Percentiles rank a stretch among this genome's conserved stretches.
These are phyloP conservation scores for Venturia aucupariae DNA, from an alignment of 2,329 filamentous ascomycete species.

Conservation along the genomic window DNA sequence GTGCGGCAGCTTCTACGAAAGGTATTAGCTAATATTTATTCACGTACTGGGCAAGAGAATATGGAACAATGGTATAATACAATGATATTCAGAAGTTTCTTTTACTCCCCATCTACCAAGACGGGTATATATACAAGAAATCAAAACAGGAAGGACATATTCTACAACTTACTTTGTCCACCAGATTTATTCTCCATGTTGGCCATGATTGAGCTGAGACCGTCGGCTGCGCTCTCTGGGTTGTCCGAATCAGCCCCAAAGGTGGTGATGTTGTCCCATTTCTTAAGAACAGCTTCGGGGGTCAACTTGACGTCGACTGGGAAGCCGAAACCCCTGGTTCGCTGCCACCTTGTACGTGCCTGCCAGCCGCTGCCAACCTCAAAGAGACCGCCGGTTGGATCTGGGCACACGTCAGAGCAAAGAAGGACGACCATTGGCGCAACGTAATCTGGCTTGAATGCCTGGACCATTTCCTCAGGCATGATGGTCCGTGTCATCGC, in stretches of 20 bases:
- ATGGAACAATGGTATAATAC: background rate
- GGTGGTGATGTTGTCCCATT: constrained; percentile 70
- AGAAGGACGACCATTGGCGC: constrained; percentile 86
- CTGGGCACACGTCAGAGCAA: constrained; percentile 73
- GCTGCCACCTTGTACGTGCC: constrained; percentile 88
- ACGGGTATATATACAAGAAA: constrained; percentile 2
- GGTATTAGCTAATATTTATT: background rate
- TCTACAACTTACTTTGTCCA: constrained; percentile 12
- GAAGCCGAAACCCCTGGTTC: constrained; percentile 82
- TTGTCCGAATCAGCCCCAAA: constrained; percentile 86
- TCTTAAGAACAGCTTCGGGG: constrained; percentile 70
- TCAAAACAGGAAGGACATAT: background rate
- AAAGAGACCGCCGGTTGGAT: constrained; percentile 78
- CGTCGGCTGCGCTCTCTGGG: constrained; percentile 69
- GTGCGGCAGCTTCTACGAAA: background rate
- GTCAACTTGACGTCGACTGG: constrained; percentile 74
- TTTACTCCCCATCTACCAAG: background rate
- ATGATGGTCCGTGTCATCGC: constrained; percentile 90
- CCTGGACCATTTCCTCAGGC: constrained; percentile 95
- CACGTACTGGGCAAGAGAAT: background rate
- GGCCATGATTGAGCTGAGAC: constrained; percentile 68
- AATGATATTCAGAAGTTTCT: background rate
- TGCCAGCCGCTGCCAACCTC: constrained; percentile 95
- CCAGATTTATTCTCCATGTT: constrained; percentile 73
- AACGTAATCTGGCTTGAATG: constrained; percentile 98